These are phyloP conservation scores for Bryoerythrophyllum caledonicum DNA, from an alignment of 225 moss, liverwort and hornwort species.

Conservation along the genomic window DNA sequence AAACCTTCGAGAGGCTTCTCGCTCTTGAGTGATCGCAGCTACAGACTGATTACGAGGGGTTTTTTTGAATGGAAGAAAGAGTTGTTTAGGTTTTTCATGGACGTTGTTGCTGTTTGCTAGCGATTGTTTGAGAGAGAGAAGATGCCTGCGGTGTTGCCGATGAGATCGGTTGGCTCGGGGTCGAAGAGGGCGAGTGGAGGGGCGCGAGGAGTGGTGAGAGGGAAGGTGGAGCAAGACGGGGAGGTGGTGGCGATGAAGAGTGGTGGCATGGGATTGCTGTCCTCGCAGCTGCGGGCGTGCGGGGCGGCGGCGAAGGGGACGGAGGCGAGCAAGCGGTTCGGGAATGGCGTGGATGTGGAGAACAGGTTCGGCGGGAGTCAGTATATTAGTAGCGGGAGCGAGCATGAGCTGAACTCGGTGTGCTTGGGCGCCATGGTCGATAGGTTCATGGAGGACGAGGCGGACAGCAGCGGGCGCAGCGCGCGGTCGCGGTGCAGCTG, in stretches of 20 bases:
- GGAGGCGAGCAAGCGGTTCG: conserved; percentile 36
- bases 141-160: conserved; percentile 48
- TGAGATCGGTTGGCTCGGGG: conserved; percentile 29
- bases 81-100: too few species aligned
- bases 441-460: conserved; percentile 69
- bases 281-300: conserved; percentile 37
- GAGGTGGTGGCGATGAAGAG: conserved; percentile 16
- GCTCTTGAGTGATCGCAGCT: too few species aligned
- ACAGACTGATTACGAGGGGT: too few species aligned
- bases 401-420: conserved; percentile 81
- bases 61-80: too few species aligned
- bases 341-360: conserved; percentile 30
- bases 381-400: conserved; percentile 72
- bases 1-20: too few species aligned
- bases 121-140: too few species aligned
- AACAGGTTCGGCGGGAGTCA: conserved; percentile 31
- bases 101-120: too few species aligned
- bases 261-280: conserved; percentile 31
- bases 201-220: conserved; percentile 10
- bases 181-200: conserved; percentile 35
- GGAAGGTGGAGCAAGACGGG: conserved; percentile 35
- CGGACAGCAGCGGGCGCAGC: background rate
- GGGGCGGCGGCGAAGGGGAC: conserved; percentile 9
- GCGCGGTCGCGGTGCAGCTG: conserved; percentile 54
- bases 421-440: conserved; percentile 86